These are phyloP conservation scores for Fusarium robinianum DNA, from an alignment of 2,329 filamentous ascomycete genomes.

Conservation along the genomic window DNA sequence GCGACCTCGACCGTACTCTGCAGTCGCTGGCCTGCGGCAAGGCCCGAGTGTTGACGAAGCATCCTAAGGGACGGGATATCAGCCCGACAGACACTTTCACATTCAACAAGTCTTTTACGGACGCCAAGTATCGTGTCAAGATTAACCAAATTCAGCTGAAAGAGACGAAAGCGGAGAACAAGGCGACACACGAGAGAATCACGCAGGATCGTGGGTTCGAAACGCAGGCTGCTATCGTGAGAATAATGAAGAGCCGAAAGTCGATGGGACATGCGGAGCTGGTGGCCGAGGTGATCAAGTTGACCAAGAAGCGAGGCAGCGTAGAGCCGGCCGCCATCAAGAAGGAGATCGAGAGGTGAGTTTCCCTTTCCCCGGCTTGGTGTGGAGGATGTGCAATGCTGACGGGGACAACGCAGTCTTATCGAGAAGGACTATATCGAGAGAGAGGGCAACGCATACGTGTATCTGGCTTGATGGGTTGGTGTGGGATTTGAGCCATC, in stretches of 20 bases:
- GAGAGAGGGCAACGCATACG: conserved; percentile 71
- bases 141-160: conserved; percentile 99
- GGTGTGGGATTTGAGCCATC: background rate
- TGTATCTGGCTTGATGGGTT: conserved; percentile 65
- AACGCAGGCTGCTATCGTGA: conserved; percentile 93
- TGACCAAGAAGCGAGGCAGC: conserved; percentile 84
- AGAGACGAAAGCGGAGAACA: conserved; percentile 94
- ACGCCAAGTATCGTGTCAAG: conserved; percentile 89
- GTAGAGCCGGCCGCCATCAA: conserved; percentile 89
- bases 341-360: conserved; percentile 92
- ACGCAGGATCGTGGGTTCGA: conserved; percentile 91
- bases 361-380: conserved; percentile 30
- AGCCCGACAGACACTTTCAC: conserved; percentile 78
- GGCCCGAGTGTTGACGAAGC: conserved; percentile 80
- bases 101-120: conserved; percentile 75
- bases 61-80: conserved; percentile 83
- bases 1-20: conserved; percentile 84
- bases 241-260: conserved; percentile 96
- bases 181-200: conserved; percentile 88
- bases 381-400: background rate
- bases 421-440: conserved; percentile 96
- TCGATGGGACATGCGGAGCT: conserved; percentile 83
- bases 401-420: conserved; percentile 56
- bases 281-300: conserved; percentile 87
- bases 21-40: conserved; percentile 95